Base-by-base conservation (phyloP, 768 basidiomycete species). In the Termitomyces sp. region DNA sequence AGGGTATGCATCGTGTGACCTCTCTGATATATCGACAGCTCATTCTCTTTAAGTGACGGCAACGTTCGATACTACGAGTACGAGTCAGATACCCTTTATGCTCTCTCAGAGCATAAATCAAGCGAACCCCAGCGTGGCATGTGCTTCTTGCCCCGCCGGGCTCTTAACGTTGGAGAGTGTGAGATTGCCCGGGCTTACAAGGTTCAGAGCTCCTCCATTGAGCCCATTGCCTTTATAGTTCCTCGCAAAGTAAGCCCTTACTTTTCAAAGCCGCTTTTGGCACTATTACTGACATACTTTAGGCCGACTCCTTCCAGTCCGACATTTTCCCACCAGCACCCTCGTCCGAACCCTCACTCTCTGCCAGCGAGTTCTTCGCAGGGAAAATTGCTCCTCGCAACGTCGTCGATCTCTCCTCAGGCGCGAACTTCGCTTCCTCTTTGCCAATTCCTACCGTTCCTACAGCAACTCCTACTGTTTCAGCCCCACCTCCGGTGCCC, bases 41-140 rank as follows among this genome's bases (percentile, higher is more conserved):
- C 37, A 55, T 0, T 1, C 30, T 49, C 30, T 52, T 68, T 41
- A 51, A 92, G 93, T 42, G 96, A 99, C 67, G 96, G 96, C 31
- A 99, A 99, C 70, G 88, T 98, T 62, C 88, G 96, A n/a, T 96
- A 93, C 81, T 98, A 88, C 72, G 97, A 99, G 71, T 95, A 89
- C 73, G 95, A 97, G 66, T 83, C 81, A 34, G 95, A 98, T 73
- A 79, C 85, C 49, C 79, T 98, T 20, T 80, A 85, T 74, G 72
- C 83, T 18, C 79, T 94, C 5, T 77, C 86, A 20, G 97, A 98
- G 70, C 84, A 95, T 80, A 91, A 95, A 71, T 91, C 89, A 4
- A 79, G 86, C 20, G 92, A 95, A 54, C 95, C 96, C 31, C 96
- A 98, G 72, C 91, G 95, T 54, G 97, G 97, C 13, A 91, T 98